Conservation (phyloP, 169 alveolate species). For the Plasmodium vinckei region DNA sequence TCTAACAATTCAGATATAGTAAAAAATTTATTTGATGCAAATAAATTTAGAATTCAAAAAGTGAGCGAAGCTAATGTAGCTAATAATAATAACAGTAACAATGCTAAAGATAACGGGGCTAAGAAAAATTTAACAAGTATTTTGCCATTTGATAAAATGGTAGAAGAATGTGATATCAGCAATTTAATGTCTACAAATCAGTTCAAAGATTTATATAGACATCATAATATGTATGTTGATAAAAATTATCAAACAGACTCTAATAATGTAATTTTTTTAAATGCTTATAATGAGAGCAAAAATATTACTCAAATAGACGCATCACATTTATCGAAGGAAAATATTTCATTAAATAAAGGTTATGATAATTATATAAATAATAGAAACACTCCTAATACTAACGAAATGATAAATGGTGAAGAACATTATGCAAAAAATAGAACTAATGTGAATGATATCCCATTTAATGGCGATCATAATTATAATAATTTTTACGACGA, state of each 20-base stretch:
- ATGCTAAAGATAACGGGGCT: not conserved
- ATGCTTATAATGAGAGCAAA: not conserved
- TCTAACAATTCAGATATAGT: not conserved
- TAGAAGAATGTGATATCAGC: constrained; percentile 21
- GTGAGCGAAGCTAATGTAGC: constrained; percentile 13
- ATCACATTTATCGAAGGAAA: constrained; percentile 3
- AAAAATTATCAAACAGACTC: not conserved
- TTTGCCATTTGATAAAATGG: constrained; percentile 44
- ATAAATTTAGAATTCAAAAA: constrained; percentile 40
- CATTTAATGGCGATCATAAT: not conserved
- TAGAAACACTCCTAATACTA: not conserved
- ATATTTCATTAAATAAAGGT: not conserved
- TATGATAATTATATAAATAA: not conserved
- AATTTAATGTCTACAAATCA: constrained; percentile 15
- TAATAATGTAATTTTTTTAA: not conserved
- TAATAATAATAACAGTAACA: constrained; percentile 6
- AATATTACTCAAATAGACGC: not conserved
- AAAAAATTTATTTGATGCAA: constrained; percentile 10
- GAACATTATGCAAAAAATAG: not conserved
- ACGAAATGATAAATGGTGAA: not conserved
- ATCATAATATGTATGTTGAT: constrained; percentile 57
- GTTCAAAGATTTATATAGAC: constrained; percentile 45
- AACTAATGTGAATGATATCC: not conserved
- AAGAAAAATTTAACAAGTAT: constrained; percentile 55
- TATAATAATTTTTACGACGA: not conserved